These are phyloP conservation scores for Skeletonema potamos DNA, from an alignment of 108 stramenopile genomes.

Conservation along the genomic window DNA sequence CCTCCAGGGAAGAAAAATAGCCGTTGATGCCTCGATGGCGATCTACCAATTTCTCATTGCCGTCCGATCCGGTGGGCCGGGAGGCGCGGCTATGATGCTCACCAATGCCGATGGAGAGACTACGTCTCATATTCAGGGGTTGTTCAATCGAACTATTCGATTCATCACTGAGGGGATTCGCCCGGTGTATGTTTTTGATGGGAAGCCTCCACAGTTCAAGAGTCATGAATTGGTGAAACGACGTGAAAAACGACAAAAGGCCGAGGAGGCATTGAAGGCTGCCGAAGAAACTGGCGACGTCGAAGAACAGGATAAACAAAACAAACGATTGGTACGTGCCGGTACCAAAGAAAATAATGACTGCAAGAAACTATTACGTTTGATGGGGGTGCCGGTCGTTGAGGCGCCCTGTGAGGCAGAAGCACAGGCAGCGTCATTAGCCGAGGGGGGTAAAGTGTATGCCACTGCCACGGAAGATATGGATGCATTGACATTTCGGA, in stretches of 20 bases:
- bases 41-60: conserved; percentile 99
- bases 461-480: conserved; percentile 99
- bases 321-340: conserved; percentile 81
- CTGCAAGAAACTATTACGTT: conserved; percentile 74
- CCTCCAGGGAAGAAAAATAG: conserved; percentile 95
- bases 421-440: conserved; percentile 95
- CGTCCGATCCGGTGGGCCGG: conserved; percentile 82
- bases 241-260: conserved; percentile 92
- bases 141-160: conserved; percentile 98
- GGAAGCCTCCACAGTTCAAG: conserved; percentile 97
- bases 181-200: conserved; percentile 98
- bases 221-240: conserved; percentile 88
- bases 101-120: conserved; percentile 93
- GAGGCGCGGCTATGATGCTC: conserved; percentile 66
- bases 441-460: conserved; percentile 85
- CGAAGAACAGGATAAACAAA: conserved; percentile 89
- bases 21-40: conserved; percentile 98
- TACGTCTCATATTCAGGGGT: conserved; percentile 98
- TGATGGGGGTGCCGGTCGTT: conserved; percentile 98
- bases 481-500: conserved; percentile 97
- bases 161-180: conserved; percentile 91
- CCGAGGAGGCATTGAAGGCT: conserved; percentile 81
- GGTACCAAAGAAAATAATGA: conserved; percentile 92
- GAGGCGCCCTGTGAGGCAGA: conserved; percentile 98
- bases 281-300: conserved; percentile 86